These are phyloP conservation scores for Tolypocladium inflatum DNA, from an alignment of 2,329 filamentous ascomycete genomes.

Conservation along the genomic window DNA sequence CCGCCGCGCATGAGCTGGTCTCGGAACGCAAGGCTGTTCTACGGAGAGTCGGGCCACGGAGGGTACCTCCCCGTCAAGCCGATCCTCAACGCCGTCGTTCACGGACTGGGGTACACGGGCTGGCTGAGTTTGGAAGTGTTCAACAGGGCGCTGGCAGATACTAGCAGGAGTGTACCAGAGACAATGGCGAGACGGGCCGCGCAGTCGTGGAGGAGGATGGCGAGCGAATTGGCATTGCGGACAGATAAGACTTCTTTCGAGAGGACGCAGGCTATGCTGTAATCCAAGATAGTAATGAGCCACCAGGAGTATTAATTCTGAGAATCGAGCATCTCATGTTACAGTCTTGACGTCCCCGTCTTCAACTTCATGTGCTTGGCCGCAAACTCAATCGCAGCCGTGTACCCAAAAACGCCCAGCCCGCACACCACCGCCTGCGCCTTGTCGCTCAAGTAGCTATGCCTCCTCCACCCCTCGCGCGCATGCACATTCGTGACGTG, in stretches of 20 bases:
- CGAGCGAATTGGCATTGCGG: slow-evolving; percentile 20
- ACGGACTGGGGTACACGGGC: slow-evolving; percentile 55
- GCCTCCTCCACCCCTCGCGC: slow-evolving; percentile 57
- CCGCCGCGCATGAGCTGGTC: slow-evolving; percentile 64
- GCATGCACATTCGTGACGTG: slow-evolving; percentile 69
- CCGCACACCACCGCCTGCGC: slow-evolving; percentile 66
- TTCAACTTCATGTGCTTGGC: slow-evolving; percentile 35
- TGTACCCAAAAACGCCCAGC: slow-evolving; percentile 55
- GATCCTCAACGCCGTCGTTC: slow-evolving; percentile 51
- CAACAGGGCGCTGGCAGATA: slow-evolving; percentile 20
- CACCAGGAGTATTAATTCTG: too few species aligned
- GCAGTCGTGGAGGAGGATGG: slow-evolving; percentile 40
- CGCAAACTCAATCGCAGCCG: slow-evolving; percentile 47
- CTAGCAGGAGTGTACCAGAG: slow-evolving; percentile 53
- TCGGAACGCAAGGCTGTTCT: slow-evolving; percentile 56
- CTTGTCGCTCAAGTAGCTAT: slow-evolving; percentile 68
- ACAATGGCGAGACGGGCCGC: slow-evolving; percentile 46
- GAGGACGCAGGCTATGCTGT: slow-evolving; percentile 24
- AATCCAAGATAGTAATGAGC: background rate
- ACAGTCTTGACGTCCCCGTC: slow-evolving; percentile 10
- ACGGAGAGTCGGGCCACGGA: slow-evolving; percentile 46
- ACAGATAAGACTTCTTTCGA: slow-evolving; percentile 2
- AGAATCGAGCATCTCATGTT: background rate
- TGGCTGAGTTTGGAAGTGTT: slow-evolving; percentile 69
- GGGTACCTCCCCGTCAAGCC: slow-evolving; percentile 59